Base-by-base conservation (phyloP, 148 eudicot species). In the Simmondsia chinensis region DNA sequence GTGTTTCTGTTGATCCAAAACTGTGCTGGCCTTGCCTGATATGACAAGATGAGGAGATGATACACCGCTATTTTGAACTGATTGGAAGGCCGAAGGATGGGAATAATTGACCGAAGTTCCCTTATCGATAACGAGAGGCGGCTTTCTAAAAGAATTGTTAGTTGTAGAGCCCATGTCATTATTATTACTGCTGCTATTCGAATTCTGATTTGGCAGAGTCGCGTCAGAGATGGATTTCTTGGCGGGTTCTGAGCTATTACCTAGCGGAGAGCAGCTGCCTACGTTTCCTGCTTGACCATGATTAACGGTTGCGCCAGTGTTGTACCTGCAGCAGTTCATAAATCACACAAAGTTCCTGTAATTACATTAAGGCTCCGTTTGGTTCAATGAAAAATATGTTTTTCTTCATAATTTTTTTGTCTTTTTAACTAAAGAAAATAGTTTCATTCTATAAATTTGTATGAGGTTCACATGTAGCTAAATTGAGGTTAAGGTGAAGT, bases 151-250 rank as follows among this genome's bases (percentile, higher is more conserved):
- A 14, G 66, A 60, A 33, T 59, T 59, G 40, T 75, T 55, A 39
- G 82, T 78, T 17, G 85, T 69, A 39, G 86, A 82, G 33, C 73
- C 86, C 86, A 75, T 75, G 46, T 82, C 85, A 26, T 72, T 71
- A 27, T 82, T 82, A 52, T 77, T 77, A 61, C 82, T 75, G 63
- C 80, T 75, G 59, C 68, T 72, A 59, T 72, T 72, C n/a, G 75
- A 75, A 39, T 28, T 57, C 63, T 60, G 80, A 65, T 72, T 72
- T 4, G 64, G 77, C 24, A 68, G 77, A 37, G 56, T 68, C 15
- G 67, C 65, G 16, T 52, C 60, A 14, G 74, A 69, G 56, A 46
- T 60, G 31, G 71, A 61, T 43, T 57, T 68, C 36, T 78, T 82
- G 33, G 60, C 80, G 39, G 82, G 77, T 57, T 72, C 86, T 28